phyloP scores from a whole-genome alignment of 139 green algal genomes.

The Chlamydomonas sp. region DNA sequence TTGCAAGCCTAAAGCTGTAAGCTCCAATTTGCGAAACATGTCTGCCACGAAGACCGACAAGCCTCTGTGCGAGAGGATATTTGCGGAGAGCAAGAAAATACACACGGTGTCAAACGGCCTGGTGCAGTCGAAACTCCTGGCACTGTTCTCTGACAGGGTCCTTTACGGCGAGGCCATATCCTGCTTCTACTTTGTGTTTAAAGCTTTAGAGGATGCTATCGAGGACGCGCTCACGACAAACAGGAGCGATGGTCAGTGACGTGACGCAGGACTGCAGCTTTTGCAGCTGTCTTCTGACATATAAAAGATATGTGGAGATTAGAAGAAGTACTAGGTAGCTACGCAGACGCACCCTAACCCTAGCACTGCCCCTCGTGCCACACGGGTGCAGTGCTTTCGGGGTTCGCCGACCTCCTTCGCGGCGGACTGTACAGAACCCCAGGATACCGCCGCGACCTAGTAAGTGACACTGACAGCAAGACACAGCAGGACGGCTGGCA shows the following conservation, averaged over 20 bases:
- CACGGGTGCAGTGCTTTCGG: no score
- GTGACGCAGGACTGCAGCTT: neutral
- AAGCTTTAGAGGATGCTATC: constrained; percentile 25
- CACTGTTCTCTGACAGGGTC: constrained; percentile 5
- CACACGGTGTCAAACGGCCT: neutral
- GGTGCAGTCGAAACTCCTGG: constrained; percentile 33
- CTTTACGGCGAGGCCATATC: constrained; percentile 32
- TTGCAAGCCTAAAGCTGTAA: neutral
- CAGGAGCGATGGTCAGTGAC: neutral
- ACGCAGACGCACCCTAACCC: no score
- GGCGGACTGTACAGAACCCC: no score
- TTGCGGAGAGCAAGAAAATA: neutral
- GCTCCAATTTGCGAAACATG: neutral
- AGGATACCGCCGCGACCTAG: no score
- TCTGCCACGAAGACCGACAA: neutral
- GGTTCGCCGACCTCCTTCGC: no score
- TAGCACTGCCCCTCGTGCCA: no score
- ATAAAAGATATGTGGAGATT: no score
- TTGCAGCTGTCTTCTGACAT: neutral
- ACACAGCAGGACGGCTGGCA: no score
- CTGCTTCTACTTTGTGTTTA: constrained; percentile 39
- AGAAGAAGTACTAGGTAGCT: no score
- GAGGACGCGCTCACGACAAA: neutral
- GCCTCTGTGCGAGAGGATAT: neutral
- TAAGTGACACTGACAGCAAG: no score